phyloP scores from a whole-genome alignment of 1,284 basidiomycete genomes.

The Irpex sp. region DNA sequence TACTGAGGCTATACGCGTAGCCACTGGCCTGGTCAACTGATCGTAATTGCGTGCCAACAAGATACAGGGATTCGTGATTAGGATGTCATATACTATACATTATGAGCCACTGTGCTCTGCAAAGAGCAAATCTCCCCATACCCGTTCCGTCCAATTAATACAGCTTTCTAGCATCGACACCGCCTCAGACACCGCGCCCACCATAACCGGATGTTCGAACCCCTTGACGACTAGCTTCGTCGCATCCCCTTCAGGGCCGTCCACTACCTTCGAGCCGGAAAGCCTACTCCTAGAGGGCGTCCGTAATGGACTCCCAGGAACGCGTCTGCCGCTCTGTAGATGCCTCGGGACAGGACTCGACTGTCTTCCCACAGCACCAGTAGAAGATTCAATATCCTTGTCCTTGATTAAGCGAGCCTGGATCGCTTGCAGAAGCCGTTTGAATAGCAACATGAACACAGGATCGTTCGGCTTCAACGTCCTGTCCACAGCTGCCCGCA shows the following conservation, averaged over 20 bases:
- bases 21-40: too few species aligned
- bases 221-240: slow-evolving; percentile 33
- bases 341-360: slow-evolving; percentile 28
- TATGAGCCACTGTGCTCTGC: background rate
- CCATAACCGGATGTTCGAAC: slow-evolving; percentile 40
- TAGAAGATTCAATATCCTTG: background rate
- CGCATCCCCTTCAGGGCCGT: background rate
- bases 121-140: slow-evolving; percentile 33
- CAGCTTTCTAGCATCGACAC: slow-evolving; percentile 26
- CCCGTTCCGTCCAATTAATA: slow-evolving; percentile 35
- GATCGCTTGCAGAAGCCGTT: slow-evolving; percentile 46
- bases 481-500: slow-evolving; percentile 56
- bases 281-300: background rate
- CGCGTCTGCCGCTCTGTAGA: slow-evolving; percentile 36
- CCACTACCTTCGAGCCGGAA: background rate
- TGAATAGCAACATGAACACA: slow-evolving; percentile 57
- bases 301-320: slow-evolving; percentile 35
- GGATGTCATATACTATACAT: background rate
- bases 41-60: too few species aligned
- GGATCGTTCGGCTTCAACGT: slow-evolving; percentile 56
- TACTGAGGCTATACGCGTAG: too few species aligned
- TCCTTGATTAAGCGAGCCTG: slow-evolving; percentile 27
- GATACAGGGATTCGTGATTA: too few species aligned
- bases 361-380: background rate
- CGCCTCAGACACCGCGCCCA: slow-evolving; percentile 24